Percentiles rank a stretch among this genome's conserved stretches.
Conservation (phyloP, 352 stramenopile species). For the Phytophthora meadii region DNA sequence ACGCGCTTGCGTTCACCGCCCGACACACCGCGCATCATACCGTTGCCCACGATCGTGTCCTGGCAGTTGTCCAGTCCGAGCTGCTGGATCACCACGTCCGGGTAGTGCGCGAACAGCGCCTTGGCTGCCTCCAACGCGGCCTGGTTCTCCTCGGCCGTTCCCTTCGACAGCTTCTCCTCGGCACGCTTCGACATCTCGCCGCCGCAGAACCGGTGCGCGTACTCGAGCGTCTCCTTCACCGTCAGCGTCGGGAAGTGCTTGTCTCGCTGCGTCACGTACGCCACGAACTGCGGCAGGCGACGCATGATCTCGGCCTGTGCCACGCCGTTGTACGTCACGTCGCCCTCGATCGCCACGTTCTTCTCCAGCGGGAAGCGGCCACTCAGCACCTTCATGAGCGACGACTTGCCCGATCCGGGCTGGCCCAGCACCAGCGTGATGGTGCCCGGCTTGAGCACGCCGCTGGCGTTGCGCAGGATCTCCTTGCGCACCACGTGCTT, state of each 20-base stretch:
- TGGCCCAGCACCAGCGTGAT: constrained; percentile 35
- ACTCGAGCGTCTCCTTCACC: constrained; percentile 35
- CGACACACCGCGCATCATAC: constrained; percentile 68
- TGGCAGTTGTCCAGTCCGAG: constrained; percentile 34
- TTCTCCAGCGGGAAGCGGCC: constrained; percentile 53
- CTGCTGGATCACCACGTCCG: constrained; percentile 30
- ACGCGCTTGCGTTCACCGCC: constrained; percentile 79
- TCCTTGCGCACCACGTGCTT: constrained; percentile 53
- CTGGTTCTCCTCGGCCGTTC: constrained; percentile 42
- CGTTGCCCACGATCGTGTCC: constrained; percentile 68
- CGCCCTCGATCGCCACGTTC: constrained; percentile 42
- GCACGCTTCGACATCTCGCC: constrained; percentile 35
- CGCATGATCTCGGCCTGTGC: constrained; percentile 32
- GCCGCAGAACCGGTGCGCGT: constrained; percentile 79
- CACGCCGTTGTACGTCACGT: constrained; percentile 59
- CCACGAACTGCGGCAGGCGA: constrained; percentile 46
- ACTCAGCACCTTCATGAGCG: constrained; percentile 36
- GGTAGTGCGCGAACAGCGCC: constrained; percentile 38
- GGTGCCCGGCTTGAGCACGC: constrained; percentile 51
- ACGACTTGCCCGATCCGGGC: constrained; percentile 34
- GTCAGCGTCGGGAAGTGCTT: constrained; percentile 85
- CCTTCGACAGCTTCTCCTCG: constrained; percentile 51
- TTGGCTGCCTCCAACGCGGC: constrained; percentile 24
- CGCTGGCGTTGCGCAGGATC: constrained; percentile 58
- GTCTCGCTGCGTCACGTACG: constrained; percentile 70